Evolutionary conservation across 208 protist species (phyloP).

Genomic region (Acanthamoeba culbertsoni): DNA sequence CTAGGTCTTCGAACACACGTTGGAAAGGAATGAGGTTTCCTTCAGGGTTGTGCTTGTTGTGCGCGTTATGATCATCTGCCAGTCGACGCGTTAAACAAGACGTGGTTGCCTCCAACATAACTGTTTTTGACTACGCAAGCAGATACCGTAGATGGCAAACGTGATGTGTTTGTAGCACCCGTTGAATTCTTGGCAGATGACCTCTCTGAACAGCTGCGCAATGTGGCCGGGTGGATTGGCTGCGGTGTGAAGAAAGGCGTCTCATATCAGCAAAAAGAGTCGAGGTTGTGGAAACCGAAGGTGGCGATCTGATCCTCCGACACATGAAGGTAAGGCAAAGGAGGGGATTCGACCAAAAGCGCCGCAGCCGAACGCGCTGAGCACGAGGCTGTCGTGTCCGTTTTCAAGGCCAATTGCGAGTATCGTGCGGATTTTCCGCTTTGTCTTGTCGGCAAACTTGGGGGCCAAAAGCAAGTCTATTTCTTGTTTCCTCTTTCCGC

Average conservation of each 20-base stretch:
- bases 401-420: constrained; percentile 13
- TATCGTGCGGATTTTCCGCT: background rate
- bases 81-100: background rate
- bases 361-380: constrained; percentile 47
- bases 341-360: background rate
- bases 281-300: too few species aligned
- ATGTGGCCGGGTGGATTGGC: constrained; percentile 44
- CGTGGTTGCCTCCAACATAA: too few species aligned
- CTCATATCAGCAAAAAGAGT: too few species aligned
- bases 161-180: constrained; percentile 5
- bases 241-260: background rate
- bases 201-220: constrained; percentile 27
- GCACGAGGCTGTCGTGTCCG: constrained; percentile 40
- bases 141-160: constrained; percentile 21
- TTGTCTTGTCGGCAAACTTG: constrained; percentile 41
- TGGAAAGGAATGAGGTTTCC: background rate
- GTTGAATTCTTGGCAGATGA: background rate
- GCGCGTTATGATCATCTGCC: background rate
- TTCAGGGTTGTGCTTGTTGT: background rate
- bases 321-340: background rate
- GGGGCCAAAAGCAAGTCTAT: background rate
- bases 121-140: background rate
- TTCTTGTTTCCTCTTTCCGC: background rate
- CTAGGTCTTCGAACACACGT: background rate
- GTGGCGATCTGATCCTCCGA: too few species aligned